Percentiles rank a stretch among this genome's conserved stretches.
Evolutionary conservation across 2,329 filamentous ascomycete species (phyloP).

Genomic region (Fusarium scirpi): DNA sequence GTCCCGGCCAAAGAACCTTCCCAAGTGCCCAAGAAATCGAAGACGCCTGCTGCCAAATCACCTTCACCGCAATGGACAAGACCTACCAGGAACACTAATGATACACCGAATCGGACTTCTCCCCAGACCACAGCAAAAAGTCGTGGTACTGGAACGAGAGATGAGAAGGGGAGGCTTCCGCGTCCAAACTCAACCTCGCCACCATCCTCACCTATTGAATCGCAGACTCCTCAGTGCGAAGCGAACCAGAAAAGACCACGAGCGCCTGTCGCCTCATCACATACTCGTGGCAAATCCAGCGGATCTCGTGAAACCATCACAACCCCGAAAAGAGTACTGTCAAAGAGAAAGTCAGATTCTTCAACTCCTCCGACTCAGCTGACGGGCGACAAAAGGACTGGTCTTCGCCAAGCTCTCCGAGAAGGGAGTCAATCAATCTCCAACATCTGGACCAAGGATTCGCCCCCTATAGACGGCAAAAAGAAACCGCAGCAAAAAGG

Average conservation of each 20-base stretch:
- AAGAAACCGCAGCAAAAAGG: conserved; percentile 45
- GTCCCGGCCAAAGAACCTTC: conserved; percentile 22
- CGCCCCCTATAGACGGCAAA: conserved; percentile 45
- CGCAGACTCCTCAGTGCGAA: conserved; percentile 33
- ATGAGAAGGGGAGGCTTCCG: conserved; percentile 26
- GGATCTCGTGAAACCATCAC: conserved; percentile 31
- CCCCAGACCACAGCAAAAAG: conserved; percentile 9
- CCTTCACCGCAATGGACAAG: conserved; percentile 29
- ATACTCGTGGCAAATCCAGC: conserved; percentile 49
- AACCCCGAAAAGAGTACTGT: conserved; percentile 23
- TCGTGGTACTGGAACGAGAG: background rate
- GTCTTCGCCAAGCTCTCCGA: conserved; percentile 64
- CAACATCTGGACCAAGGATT: conserved; percentile 64
- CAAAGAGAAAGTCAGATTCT: conserved; percentile 44
- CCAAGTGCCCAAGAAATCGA: conserved; percentile 26
- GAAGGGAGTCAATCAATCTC: conserved; percentile 62
- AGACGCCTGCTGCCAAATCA: conserved; percentile 12
- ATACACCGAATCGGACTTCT: conserved; percentile 10
- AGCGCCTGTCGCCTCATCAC: conserved; percentile 23
- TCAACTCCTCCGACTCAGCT: conserved; percentile 22
- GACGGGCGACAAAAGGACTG: conserved; percentile 57
- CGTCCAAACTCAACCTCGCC: conserved; percentile 24
- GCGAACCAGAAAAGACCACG: conserved; percentile 44
- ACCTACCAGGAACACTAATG: conserved; percentile 9
- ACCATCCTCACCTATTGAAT: conserved; percentile 19